Conservation (phyloP, 2,329 filamentous ascomycete genomes). For the Xylariaceae sp. region DNA sequence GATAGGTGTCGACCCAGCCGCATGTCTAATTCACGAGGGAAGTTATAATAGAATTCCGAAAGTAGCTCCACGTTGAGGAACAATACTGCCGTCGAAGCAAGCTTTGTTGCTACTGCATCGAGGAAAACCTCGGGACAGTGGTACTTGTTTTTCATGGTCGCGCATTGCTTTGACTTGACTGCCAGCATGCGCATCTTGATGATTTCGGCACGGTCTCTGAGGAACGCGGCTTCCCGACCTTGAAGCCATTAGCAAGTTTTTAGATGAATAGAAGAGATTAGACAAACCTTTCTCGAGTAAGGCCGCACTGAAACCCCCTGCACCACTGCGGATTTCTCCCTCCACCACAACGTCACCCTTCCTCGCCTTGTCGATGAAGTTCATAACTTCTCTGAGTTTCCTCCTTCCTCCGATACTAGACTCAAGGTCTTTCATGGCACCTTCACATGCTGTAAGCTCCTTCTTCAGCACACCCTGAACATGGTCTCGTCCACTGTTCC, state of each 20-base stretch:
- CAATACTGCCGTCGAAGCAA: slow-evolving; percentile 89
- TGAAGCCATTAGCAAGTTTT: not conserved
- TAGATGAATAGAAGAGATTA: slow-evolving; percentile 1
- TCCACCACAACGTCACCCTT: slow-evolving; percentile 83
- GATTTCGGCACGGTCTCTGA: slow-evolving; percentile 85
- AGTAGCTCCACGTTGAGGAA: slow-evolving; percentile 97
- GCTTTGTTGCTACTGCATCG: slow-evolving; percentile 92
- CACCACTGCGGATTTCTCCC: slow-evolving; percentile 76
- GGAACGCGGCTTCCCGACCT: slow-evolving; percentile 92
- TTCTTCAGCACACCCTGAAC: slow-evolving; percentile 76
- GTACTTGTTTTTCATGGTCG: slow-evolving; percentile 82
- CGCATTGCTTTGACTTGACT: slow-evolving; percentile 86
- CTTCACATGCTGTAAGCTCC: slow-evolving; percentile 80
- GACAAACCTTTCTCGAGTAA: slow-evolving; percentile 73
- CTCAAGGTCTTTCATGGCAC: slow-evolving; percentile 72
- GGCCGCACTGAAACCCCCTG: slow-evolving; percentile 87
- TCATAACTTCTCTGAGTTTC: slow-evolving; percentile 85
- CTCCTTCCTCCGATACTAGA: slow-evolving; percentile 72
- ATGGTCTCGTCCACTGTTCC: slow-evolving; percentile 80
- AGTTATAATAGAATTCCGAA: slow-evolving; percentile 97
- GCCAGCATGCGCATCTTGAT: slow-evolving; percentile 87
- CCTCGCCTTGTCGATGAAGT: slow-evolving; percentile 84
- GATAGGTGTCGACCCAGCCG: slow-evolving; percentile 78
- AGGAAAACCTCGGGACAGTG: slow-evolving; percentile 96
- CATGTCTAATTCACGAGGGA: slow-evolving; percentile 85